Percentiles rank a stretch among this genome's conserved stretches.
Evolutionary conservation across 164 flowering plant species (phyloP).

Genomic region (Tetracentron sinense): DNA sequence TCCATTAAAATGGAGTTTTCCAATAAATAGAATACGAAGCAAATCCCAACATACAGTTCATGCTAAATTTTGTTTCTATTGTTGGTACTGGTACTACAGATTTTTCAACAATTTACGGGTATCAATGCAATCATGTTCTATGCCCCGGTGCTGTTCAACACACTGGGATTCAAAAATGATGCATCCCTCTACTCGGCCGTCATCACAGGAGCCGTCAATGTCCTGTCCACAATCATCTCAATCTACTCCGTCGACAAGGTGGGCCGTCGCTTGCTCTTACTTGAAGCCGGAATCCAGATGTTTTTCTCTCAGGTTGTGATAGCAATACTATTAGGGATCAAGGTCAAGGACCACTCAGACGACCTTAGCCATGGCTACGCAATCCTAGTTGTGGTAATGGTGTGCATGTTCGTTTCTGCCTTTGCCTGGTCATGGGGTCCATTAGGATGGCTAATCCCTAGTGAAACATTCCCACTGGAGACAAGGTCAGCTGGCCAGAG

Average conservation of each 20-base stretch:
- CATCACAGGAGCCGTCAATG: slow-evolving; percentile 85
- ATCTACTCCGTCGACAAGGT: slow-evolving; percentile 89
- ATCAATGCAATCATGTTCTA: slow-evolving; percentile 97
- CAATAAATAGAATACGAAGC: too few species aligned
- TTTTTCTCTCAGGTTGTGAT: slow-evolving; percentile 74
- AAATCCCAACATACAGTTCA: too few species aligned
- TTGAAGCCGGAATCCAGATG: slow-evolving; percentile 93
- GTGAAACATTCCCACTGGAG: slow-evolving; percentile 91
- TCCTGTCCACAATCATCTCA: slow-evolving; percentile 72
- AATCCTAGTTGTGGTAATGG: slow-evolving; percentile 57
- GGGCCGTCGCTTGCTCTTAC: slow-evolving; percentile 69
- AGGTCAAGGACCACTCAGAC: slow-evolving; percentile 55
- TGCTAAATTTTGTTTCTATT: background rate
- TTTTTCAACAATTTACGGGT: slow-evolving; percentile 92
- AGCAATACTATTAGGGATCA: slow-evolving; percentile 69
- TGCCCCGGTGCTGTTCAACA: slow-evolving; percentile 80
- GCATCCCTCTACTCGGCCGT: slow-evolving; percentile 88
- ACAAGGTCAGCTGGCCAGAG: slow-evolving; percentile 87
- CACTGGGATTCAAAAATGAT: slow-evolving; percentile 66
- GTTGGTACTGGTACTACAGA: slow-evolving; percentile 31
- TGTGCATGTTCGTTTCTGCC: slow-evolving; percentile 72
- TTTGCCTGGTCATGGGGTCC: slow-evolving; percentile 99
- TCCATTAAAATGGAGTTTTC: too few species aligned
- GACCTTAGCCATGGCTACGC: slow-evolving; percentile 42
- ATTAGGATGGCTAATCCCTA: slow-evolving; percentile 88